A percentile compares a stretch with the other conserved stretches of the same genome.
phyloP scores from a whole-genome alignment of 2,329 filamentous ascomycete species.

The Epicoccum nigrum region DNA sequence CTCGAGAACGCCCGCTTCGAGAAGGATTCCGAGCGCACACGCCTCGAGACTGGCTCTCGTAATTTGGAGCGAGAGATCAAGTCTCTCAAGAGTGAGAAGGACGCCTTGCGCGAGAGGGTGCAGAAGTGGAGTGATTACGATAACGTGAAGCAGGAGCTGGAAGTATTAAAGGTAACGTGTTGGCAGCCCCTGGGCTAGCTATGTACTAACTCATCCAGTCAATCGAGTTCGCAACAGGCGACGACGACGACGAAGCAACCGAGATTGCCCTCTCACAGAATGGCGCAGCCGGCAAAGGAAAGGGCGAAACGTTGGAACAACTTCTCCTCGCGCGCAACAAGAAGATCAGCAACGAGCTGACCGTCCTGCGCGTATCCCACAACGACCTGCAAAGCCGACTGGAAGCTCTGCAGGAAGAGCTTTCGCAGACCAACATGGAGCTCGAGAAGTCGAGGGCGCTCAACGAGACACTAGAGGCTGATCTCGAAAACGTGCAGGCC shows the following conservation, averaged over 20 bases:
- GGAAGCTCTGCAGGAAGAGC: constrained; percentile 79
- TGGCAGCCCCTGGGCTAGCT: background rate
- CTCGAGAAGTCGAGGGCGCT: constrained; percentile 83
- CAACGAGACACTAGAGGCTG: constrained; percentile 88
- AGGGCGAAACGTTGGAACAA: constrained; percentile 86
- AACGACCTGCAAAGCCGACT: constrained; percentile 85
- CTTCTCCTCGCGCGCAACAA: constrained; percentile 92
- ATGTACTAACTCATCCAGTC: constrained; percentile 58
- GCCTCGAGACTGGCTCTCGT: constrained; percentile 75
- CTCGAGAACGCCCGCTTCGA: constrained; percentile 84
- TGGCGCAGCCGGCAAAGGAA: constrained; percentile 60
- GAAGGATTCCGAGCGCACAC: constrained; percentile 78
- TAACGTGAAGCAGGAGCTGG: constrained; percentile 92
- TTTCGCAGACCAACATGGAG: constrained; percentile 82
- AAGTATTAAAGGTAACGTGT: constrained; percentile 75
- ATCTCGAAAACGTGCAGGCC: constrained; percentile 84
- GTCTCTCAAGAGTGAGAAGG: constrained; percentile 78
- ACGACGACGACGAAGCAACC: constrained; percentile 63
- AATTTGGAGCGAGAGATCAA: constrained; percentile 79
- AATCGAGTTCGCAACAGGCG: constrained; percentile 92
- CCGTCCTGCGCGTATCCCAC: constrained; percentile 89
- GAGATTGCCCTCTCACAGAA: constrained; percentile 50
- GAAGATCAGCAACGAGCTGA: constrained; percentile 92
- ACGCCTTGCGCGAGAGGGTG: constrained; percentile 78
- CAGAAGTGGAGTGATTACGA: constrained; percentile 94